Evolutionary conservation across 495 filamentous ascomycete genomes (phyloP).

Genomic region (Sordaria brevicollis): DNA sequence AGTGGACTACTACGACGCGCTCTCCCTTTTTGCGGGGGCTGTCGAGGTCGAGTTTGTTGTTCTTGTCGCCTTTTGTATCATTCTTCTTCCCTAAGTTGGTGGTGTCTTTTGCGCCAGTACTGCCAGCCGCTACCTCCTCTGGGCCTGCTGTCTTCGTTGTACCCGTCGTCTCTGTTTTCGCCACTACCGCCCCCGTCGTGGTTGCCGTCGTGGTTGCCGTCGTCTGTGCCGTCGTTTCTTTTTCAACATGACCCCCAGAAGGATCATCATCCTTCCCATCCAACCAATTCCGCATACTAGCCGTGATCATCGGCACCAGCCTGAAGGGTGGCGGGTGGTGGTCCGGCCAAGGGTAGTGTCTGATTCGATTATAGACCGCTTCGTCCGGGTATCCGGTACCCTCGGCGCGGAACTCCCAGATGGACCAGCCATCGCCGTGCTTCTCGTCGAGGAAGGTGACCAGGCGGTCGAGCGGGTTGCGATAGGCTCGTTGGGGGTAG

Average conservation of each 20-base stretch:
- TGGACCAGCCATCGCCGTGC: slow-evolving; percentile 75
- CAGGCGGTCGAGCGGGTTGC: slow-evolving; percentile 78
- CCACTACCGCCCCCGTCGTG: not conserved
- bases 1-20: slow-evolving; percentile 84
- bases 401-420: slow-evolving; percentile 96
- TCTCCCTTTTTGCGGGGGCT: slow-evolving; percentile 15
- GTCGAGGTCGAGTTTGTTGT: not conserved
- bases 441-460: slow-evolving; percentile 77
- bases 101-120: slow-evolving; percentile 13
- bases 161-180: not conserved
- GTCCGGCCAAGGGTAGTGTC: slow-evolving; percentile 92
- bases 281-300: slow-evolving; percentile 81
- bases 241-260: slow-evolving; percentile 3
- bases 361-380: slow-evolving; percentile 72
- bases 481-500: slow-evolving; percentile 83
- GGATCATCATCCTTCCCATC: slow-evolving; percentile 15
- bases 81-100: slow-evolving; percentile 14
- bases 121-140: too few relatives aligned
- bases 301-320: slow-evolving; percentile 78
- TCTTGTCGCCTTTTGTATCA: not conserved
- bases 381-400: slow-evolving; percentile 89
- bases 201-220: not conserved
- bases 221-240: not conserved
- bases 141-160: not conserved
- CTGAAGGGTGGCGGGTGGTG: slow-evolving; percentile 94